Evolutionary conservation across 768 basidiomycete genomes (phyloP).

Genomic region (Mycena venus): DNA sequence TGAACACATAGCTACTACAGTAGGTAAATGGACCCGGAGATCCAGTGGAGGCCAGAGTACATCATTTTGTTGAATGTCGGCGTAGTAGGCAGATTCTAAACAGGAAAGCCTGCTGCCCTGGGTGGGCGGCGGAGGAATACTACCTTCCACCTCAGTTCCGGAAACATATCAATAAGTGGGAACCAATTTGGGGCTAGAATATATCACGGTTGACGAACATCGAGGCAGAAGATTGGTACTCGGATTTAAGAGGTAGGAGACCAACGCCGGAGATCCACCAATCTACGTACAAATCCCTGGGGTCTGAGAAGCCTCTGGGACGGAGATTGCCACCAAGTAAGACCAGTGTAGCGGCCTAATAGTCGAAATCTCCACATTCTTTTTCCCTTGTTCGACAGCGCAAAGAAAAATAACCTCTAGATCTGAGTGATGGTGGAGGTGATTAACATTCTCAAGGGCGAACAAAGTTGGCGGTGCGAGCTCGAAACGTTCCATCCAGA

Average conservation of each 20-base stretch:
- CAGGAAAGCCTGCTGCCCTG: no score
- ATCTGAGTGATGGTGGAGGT: neutral
- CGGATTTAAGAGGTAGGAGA: neutral
- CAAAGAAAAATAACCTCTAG: neutral
- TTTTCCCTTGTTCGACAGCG: neutral
- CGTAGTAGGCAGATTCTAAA: no score
- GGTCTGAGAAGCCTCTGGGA: neutral
- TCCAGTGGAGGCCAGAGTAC: no score
- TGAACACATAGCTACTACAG: no score
- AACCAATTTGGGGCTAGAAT: no score
- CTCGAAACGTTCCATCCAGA: neutral
- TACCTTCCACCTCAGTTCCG: no score
- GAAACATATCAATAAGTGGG: no score
- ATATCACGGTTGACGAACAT: no score
- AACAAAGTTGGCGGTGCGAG: neutral
- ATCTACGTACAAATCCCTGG: neutral
- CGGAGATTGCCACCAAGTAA: neutral
- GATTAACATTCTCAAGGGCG: neutral
- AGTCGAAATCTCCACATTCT: neutral
- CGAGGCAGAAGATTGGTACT: neutral
- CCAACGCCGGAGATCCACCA: neutral
- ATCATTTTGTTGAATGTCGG: no score
- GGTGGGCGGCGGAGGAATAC: no score
- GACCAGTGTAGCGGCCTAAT: neutral
- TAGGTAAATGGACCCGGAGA: no score